Conservation (phyloP, 257 asterid genomes). For the Ehretia macrophylla region DNA sequence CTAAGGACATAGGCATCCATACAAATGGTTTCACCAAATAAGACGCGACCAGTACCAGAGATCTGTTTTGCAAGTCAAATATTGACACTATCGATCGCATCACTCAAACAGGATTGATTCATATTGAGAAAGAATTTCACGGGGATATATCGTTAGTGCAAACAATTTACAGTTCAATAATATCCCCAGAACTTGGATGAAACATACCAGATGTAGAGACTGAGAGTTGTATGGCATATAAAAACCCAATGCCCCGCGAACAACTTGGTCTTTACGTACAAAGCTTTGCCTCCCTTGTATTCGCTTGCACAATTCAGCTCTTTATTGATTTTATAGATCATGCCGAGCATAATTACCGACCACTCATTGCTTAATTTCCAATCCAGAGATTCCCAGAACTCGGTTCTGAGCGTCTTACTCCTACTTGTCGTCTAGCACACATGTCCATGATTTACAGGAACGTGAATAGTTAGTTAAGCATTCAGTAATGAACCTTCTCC, state of each 20-base stretch:
- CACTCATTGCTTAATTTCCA: neutral
- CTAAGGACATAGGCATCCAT: too few relatives aligned
- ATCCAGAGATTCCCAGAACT: neutral
- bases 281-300: slow-evolving; percentile 1
- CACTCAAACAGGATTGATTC: neutral
- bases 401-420: slow-evolving; percentile 10
- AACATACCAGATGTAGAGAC: slow-evolving; percentile 6
- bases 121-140: neutral
- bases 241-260: slow-evolving; percentile 3
- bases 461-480: neutral
- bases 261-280: neutral
- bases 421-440: slow-evolving; percentile 5
- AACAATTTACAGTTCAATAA: slow-evolving; percentile 21
- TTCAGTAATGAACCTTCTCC: slow-evolving; percentile 29
- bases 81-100: neutral
- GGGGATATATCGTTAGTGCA: neutral
- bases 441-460: slow-evolving; percentile 15
- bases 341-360: neutral
- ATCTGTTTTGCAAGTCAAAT: neutral
- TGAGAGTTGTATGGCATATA: slow-evolving; percentile 5
- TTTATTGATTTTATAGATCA: neutral
- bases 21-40: too few relatives aligned
- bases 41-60: too few relatives aligned
- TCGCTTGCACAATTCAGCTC: neutral
- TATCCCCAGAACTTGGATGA: slow-evolving; percentile 3